These are phyloP conservation scores for Talaromyces sp. DNA, from an alignment of 2,329 filamentous ascomycete genomes.

Conservation along the genomic window DNA sequence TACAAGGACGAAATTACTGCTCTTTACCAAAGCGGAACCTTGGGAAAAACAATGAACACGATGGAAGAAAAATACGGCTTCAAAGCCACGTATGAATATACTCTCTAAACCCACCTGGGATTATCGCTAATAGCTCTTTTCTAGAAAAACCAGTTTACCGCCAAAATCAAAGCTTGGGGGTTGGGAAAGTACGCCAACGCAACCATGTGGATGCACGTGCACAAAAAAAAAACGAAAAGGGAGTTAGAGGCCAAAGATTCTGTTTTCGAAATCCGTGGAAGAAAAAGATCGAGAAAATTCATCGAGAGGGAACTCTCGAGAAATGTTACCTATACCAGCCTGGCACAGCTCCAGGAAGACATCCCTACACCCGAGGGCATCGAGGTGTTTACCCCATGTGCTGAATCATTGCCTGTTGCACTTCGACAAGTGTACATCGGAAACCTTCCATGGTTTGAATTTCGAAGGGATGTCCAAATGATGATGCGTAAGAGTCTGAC, in stretches of 20 bases:
- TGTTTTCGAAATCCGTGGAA: background rate
- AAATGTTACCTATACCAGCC: conserved; percentile 1
- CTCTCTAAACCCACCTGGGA: background rate
- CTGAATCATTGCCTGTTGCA: background rate
- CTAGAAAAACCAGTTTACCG: conserved; percentile 9
- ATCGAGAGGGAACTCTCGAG: conserved; percentile 1
- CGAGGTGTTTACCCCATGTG: conserved; percentile 1
- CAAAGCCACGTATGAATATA: background rate
- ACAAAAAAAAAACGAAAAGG: background rate
- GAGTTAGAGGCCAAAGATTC: background rate
- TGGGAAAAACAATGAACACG: background rate
- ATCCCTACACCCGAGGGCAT: conserved; percentile 7
- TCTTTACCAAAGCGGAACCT: background rate
- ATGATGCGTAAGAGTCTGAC: background rate
- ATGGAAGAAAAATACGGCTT: background rate
- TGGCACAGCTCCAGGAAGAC: background rate
- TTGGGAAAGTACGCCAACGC: conserved; percentile 2
- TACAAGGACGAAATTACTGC: background rate
- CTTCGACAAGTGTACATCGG: background rate
- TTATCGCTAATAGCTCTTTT: background rate
- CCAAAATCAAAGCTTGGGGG: conserved; percentile 5
- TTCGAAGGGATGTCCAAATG: background rate
- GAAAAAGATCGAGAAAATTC: background rate
- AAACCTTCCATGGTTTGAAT: conserved; percentile 7
- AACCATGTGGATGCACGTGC: background rate